Percentiles rank a stretch among this genome's conserved stretches.
These are phyloP conservation scores for Aspergillus quadricinctus DNA, from an alignment of 2,329 filamentous ascomycete genomes.

Conservation along the genomic window DNA sequence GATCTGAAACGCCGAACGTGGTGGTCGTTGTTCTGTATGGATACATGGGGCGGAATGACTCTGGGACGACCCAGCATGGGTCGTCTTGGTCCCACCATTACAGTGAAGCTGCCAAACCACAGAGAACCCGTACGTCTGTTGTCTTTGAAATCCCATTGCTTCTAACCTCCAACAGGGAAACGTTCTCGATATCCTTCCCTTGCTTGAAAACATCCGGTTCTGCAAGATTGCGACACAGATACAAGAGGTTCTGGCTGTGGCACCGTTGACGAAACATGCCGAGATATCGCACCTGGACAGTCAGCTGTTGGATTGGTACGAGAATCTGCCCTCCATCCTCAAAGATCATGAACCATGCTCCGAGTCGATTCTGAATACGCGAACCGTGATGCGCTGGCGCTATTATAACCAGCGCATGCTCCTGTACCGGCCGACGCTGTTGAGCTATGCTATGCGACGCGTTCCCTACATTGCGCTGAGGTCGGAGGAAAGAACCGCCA, in stretches of 20 bases:
- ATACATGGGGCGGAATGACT: constrained; percentile 69
- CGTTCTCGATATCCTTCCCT: constrained; percentile 62
- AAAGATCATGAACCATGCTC: constrained; percentile 63
- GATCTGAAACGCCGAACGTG: constrained; percentile 65
- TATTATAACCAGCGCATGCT: constrained; percentile 75
- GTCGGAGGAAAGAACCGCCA: constrained; percentile 62
- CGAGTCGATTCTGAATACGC: constrained; percentile 64
- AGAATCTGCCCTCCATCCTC: constrained; percentile 63
- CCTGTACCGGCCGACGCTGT: constrained; percentile 67
- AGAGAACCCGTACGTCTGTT: constrained; percentile 28
- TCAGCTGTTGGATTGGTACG: constrained; percentile 69
- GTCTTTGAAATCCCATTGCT: constrained; percentile 27
- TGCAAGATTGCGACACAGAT: constrained; percentile 74
- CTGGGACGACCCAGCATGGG: constrained; percentile 67
- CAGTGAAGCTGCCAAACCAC: constrained; percentile 59
- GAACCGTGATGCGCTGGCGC: constrained; percentile 76
- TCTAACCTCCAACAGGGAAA: constrained; percentile 43
- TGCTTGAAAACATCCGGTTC: constrained; percentile 74
- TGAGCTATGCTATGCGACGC: constrained; percentile 57
- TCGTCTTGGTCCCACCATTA: constrained; percentile 63
- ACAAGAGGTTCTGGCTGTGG: constrained; percentile 68
- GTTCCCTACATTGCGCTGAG: constrained; percentile 48
- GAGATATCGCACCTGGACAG: constrained; percentile 64
- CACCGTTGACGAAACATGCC: constrained; percentile 61
- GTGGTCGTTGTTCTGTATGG: constrained; percentile 71